Conservation (phyloP, 305 asterid genomes). For the Solanum hybrid region DNA sequence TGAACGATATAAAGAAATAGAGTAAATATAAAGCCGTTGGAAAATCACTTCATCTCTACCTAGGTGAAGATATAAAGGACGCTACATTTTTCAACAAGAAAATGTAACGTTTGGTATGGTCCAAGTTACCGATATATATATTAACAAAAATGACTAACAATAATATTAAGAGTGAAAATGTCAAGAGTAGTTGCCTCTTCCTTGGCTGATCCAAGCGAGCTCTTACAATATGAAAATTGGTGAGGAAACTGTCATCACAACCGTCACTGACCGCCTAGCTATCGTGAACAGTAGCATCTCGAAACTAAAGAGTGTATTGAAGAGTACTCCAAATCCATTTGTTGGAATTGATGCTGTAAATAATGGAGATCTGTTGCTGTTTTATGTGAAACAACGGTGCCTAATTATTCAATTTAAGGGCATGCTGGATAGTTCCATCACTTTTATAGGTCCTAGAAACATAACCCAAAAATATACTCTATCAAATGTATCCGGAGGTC, state of each 20-base stretch:
- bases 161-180: not conserved
- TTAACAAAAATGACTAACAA: too few species aligned
- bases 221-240: not conserved
- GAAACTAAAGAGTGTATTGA: not conserved
- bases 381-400: not conserved
- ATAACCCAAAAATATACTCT: not conserved
- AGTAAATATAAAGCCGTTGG: not conserved
- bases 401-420: not conserved
- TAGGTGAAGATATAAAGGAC: not conserved
- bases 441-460: not conserved
- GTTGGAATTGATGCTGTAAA: not conserved
- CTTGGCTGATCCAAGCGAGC: not conserved
- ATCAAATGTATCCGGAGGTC: not conserved
- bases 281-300: not conserved
- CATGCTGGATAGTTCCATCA: not conserved
- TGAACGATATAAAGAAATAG: not conserved
- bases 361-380: not conserved
- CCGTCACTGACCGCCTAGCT: not conserved
- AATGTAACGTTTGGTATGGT: not conserved
- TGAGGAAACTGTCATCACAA: not conserved
- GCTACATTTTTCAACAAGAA: not conserved
- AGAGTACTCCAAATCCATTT: not conserved
- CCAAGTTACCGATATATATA: not conserved
- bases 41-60: not conserved
- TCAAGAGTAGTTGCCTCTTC: not conserved